Percentiles rank a stretch among this genome's conserved stretches.
Conservation (phyloP, 2,329 filamentous ascomycete genomes). For the Sporothrix curviconia region DNA sequence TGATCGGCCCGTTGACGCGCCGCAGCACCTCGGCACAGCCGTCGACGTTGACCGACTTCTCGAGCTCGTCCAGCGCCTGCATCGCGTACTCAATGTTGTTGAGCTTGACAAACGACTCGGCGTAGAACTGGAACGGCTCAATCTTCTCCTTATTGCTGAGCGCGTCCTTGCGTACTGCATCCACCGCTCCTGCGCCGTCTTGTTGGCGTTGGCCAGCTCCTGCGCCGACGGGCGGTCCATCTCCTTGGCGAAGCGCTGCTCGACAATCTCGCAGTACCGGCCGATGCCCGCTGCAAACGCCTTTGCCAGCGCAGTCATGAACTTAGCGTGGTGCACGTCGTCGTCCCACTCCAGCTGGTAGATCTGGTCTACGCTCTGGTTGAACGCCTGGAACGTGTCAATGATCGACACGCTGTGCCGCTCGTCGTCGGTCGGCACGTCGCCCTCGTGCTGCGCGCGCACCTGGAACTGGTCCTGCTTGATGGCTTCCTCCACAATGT, state of each 20-base stretch:
- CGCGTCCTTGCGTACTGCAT: slow-evolving; percentile 90
- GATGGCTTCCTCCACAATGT: slow-evolving; percentile 83
- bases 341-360: slow-evolving; percentile 86
- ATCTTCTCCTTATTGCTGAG: slow-evolving; percentile 89
- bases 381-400: slow-evolving; percentile 90
- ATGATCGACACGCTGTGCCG: slow-evolving; percentile 90
- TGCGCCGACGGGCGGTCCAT: slow-evolving; percentile 90
- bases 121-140: slow-evolving; percentile 92
- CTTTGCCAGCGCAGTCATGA: slow-evolving; percentile 90
- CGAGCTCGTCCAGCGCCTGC: slow-evolving; percentile 82
- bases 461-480: slow-evolving; percentile 84
- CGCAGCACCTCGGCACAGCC: slow-evolving; percentile 77
- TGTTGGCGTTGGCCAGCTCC: slow-evolving; percentile 69
- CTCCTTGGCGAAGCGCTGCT: slow-evolving; percentile 77
- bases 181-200: slow-evolving; percentile 85
- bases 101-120: slow-evolving; percentile 87
- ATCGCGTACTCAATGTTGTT: slow-evolving; percentile 97
- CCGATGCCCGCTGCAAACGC: slow-evolving; percentile 76
- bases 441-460: slow-evolving; percentile 40
- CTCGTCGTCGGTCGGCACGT: slow-evolving; percentile 66
- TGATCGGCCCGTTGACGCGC: slow-evolving; percentile 63
- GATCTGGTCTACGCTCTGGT: slow-evolving; percentile 82
- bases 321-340: slow-evolving; percentile 86
- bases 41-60: slow-evolving; percentile 85
- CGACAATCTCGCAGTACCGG: slow-evolving; percentile 85